phyloP scores from a whole-genome alignment of 2,329 filamentous ascomycete species.

The Endocalyx cinctus region DNA sequence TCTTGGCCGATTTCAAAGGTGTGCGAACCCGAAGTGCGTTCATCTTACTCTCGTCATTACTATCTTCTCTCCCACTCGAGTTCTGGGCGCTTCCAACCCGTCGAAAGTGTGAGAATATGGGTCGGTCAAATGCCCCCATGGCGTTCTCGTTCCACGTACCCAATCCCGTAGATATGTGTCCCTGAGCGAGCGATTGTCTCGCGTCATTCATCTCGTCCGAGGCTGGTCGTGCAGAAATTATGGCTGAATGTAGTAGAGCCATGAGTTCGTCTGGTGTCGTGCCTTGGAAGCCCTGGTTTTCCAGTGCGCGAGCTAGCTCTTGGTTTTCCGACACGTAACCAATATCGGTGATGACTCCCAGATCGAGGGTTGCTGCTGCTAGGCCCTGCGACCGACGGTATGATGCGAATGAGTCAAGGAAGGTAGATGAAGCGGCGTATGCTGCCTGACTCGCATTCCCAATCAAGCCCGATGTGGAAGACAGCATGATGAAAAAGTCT shows the following conservation, averaged over 20 bases:
- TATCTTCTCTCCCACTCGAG: too few relatives aligned
- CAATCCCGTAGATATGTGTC: too few relatives aligned
- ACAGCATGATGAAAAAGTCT: conserved; percentile 35
- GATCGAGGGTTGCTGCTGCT: conserved; percentile 31
- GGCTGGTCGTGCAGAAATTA: too few relatives aligned
- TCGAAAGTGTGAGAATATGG: too few relatives aligned
- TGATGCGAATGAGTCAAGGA: conserved; percentile 33
- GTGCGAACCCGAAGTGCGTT: background rate
- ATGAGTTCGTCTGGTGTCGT: conserved; percentile 14
- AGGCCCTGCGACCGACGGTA: conserved; percentile 30
- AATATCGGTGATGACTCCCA: conserved; percentile 32
- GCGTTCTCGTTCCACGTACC: too few relatives aligned
- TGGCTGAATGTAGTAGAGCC: conserved; percentile 18
- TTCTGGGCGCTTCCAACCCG: too few relatives aligned
- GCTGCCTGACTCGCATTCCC: conserved; percentile 35
- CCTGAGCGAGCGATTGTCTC: too few relatives aligned
- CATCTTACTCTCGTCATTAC: too few relatives aligned
- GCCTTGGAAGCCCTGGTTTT: conserved; percentile 7
- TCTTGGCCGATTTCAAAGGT: conserved; percentile 1
- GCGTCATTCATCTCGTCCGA: too few relatives aligned
- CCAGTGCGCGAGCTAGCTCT: conserved; percentile 9
- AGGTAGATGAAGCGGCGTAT: conserved; percentile 38
- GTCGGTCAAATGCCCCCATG: too few relatives aligned
- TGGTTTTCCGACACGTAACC: conserved; percentile 28
- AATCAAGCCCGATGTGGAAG: conserved; percentile 29